phyloP scores from a whole-genome alignment of 305 asterid species.

The Rubia tinctorum region DNA sequence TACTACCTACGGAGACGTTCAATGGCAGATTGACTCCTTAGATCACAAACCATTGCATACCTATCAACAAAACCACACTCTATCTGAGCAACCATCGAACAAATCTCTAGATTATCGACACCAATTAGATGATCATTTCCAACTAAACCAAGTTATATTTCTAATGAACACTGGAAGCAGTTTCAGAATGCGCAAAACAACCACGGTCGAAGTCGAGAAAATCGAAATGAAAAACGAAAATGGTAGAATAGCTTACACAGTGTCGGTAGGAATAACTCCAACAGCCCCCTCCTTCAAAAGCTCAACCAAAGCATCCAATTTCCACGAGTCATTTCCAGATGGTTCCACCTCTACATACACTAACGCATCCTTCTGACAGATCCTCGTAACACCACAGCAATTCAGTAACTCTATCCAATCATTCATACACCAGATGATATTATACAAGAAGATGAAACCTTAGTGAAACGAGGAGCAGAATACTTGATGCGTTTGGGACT shows the following conservation, averaged over 20 bases:
- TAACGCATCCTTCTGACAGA: slow-evolving; percentile 52
- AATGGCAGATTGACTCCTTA: slow-evolving; percentile 60
- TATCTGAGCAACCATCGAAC: slow-evolving; percentile 1
- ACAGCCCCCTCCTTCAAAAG: slow-evolving; percentile 89
- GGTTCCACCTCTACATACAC: slow-evolving; percentile 80
- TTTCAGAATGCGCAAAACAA: not conserved
- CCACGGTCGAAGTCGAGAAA: not conserved
- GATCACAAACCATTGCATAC: slow-evolving; percentile 83
- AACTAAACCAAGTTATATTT: not conserved
- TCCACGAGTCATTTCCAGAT: slow-evolving; percentile 79
- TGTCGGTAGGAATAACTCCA: slow-evolving; percentile 96
- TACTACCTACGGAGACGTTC: slow-evolving; percentile 78
- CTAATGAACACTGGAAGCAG: not conserved
- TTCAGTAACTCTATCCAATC: not conserved
- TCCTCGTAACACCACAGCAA: not conserved
- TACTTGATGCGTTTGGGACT: slow-evolving; percentile 94
- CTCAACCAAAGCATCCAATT: slow-evolving; percentile 66
- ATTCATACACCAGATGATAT: not conserved
- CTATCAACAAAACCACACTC: slow-evolving; percentile 33
- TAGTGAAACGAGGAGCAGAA: slow-evolving; percentile 68
- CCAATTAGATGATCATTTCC: not conserved
- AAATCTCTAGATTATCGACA: not conserved
- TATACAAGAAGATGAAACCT: slow-evolving; percentile 33
- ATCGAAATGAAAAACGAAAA: not conserved
- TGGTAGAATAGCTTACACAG: slow-evolving; percentile 46